Evolutionary conservation across 345 rosid genomes (phyloP), one percentile per base, ranked within the genome.

Genomic region (Passiflora organensis): DNA sequence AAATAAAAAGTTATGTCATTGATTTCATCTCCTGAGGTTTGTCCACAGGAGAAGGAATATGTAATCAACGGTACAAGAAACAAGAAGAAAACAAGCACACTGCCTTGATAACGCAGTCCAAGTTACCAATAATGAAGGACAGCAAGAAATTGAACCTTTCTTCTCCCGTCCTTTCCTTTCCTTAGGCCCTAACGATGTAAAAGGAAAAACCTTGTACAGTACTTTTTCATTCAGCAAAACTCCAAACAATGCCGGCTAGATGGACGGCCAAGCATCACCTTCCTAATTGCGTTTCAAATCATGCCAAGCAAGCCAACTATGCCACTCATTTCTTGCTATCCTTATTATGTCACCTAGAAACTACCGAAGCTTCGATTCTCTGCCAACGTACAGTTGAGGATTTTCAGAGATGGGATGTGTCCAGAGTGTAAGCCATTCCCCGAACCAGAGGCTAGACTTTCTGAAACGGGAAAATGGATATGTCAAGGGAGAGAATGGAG

Each of bases 331-430:
- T 51, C 44, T 47, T 25, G 24, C 43, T 37, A 47, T 28, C 52
- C 21, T 4, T 56, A 38, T 58, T 19, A 56, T 67, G 72, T 55
- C 63, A 37, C 61, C 17, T 43, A 51, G 63, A 50, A 46, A 42
- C 57, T 58, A 5, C 25, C 66, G 57, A 2, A 44, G 2, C 20
- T 53, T 23, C 24, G 57, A 58, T 58, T 55, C 44, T 51, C 60
- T 13, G 12, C 44, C 1, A 38, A n/a, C n/a, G n/a, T n/a, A 10
- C 28, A 38, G 12, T 58, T 12, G 39, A 43, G 43, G 48, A n/a
- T 32, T 56, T 50, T 41, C 53, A 48, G 42, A 51, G 5, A 83
- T 83, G 84, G 86, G 86, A 28, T 78, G 84, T 42, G 41, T 46
- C 60, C 73, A 58, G 72, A 28, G 15, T 10, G 22, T 64, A 21